Evolutionary conservation across 2,329 filamentous ascomycete genomes (phyloP), one percentile per base, ranked within the genome.

Genomic region (Cladophialophora bantiana): DNA sequence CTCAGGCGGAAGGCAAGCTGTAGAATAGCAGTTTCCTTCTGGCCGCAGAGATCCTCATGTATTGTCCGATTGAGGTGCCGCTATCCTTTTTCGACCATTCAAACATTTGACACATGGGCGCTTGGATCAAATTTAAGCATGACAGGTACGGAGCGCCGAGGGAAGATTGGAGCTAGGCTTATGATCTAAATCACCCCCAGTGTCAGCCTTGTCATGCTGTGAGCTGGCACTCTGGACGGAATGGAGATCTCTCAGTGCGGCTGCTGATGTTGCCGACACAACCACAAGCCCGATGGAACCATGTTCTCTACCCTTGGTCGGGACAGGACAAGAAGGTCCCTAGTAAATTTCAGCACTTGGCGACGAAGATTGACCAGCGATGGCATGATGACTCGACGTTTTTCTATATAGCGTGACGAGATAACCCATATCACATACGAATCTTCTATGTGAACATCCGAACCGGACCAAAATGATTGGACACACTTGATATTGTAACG

Each of bases 1-100:
- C 90, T 72, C 91, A 89, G 75, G 84, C 87, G 36, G 89, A 92
- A 26, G 90, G 91, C 72, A 93, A 92, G 79, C 64, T 73, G 18
- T 73, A 64, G 65, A 60, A 52, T 34, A 12, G 35, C 52, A 40
- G 40, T 31, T 20, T 34, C 34, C 38, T 35, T 13, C 20, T 34
- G 20, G 45, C 59, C 31, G 20, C 42, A 20, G 18, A 31, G 15
- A n/a, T 38, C 13, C 20, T 35, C 38, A 26, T 26, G 18, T 50
- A 26, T 10, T 26, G 20, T 50, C 45, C 45, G 7, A 20, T 3
- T 9, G 18, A 50, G 15, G 15, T 45, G 40, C n/a, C 15, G n/a
- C 40, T 20, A 7, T 45, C 15, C n/a, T 45, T 45, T 45, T 54
- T n/a, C 34, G 52, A 55, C 10, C 13, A 35, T 50, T 4, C 18